Evolutionary conservation across 306 rosid species (phyloP).

Genomic region (Acacia melanoxylon): DNA sequence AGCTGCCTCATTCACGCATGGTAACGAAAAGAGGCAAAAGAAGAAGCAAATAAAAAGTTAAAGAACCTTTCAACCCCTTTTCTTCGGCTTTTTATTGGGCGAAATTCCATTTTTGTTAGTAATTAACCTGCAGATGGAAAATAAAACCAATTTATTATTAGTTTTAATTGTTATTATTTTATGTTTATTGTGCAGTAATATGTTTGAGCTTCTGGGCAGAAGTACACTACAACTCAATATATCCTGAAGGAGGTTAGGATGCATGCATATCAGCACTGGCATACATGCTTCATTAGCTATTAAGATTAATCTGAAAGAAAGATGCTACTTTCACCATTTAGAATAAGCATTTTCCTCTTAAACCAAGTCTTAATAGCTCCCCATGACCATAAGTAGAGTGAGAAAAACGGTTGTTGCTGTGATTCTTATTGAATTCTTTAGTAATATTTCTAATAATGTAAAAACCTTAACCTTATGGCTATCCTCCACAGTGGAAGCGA

Average conservation of each 20-base stretch:
- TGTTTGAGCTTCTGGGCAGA: constrained; percentile 18
- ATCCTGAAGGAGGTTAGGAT: constrained; percentile 13
- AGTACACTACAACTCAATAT: constrained; percentile 11
- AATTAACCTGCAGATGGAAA: background rate
- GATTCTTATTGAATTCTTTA: background rate
- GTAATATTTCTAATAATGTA: background rate
- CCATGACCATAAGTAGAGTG: background rate
- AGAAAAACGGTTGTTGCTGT: background rate
- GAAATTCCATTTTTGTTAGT: background rate
- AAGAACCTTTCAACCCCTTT: background rate
- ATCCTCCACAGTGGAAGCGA: background rate
- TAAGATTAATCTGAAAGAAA: background rate
- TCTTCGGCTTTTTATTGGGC: background rate
- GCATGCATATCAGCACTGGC: background rate
- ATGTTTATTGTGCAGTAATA: constrained; percentile 4
- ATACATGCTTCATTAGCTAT: background rate
- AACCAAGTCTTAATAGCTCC: background rate
- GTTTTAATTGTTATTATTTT: background rate
- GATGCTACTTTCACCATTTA: background rate
- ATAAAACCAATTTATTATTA: background rate
- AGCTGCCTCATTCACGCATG: background rate
- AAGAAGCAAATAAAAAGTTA: background rate
- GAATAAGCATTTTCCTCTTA: background rate
- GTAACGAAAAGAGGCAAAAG: background rate
- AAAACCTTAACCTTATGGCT: background rate